phyloP scores from a whole-genome alignment of 306 rosid genomes.

The Morella rubra region DNA sequence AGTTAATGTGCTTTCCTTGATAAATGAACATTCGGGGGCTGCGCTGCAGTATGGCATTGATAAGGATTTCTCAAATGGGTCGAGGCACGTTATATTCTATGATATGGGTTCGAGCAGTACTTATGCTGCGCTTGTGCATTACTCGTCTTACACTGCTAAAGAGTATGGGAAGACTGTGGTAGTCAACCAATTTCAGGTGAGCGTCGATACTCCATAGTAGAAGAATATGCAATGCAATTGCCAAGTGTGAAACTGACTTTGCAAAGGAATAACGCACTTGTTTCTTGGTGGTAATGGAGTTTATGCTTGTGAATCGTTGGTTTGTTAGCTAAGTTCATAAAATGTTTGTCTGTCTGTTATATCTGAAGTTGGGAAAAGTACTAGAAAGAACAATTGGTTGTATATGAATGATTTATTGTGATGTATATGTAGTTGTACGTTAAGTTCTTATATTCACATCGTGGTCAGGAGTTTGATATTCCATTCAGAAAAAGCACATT shows the following conservation, averaged over 20 bases:
- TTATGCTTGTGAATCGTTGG: neutral
- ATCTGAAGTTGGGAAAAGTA: too few relatives aligned
- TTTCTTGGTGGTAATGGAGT: neutral
- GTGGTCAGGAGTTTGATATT: neutral
- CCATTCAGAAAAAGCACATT: too few relatives aligned
- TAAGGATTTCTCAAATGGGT: conserved; percentile 81
- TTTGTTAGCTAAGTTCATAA: neutral
- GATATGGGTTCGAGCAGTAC: conserved; percentile 97
- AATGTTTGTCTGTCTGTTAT: too few relatives aligned
- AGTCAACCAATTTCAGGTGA: conserved; percentile 93
- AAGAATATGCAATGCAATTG: neutral
- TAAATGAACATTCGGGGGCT: conserved; percentile 93
- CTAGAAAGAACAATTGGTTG: too few relatives aligned
- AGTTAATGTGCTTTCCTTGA: conserved; percentile 74
- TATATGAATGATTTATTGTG: neutral
- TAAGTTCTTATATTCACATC: neutral
- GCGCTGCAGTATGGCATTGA: conserved; percentile 97
- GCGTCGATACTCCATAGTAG: neutral
- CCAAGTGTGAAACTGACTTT: neutral
- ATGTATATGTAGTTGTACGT: neutral
- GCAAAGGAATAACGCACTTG: too few relatives aligned
- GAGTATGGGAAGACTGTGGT: conserved; percentile 79
- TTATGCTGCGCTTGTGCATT: conserved; percentile 83
- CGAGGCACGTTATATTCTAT: conserved; percentile 83
- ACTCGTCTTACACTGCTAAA: conserved; percentile 71